Evolutionary conservation across 106 monocot genomes (phyloP).

Genomic region (Dendrobium chrysotoxum): DNA sequence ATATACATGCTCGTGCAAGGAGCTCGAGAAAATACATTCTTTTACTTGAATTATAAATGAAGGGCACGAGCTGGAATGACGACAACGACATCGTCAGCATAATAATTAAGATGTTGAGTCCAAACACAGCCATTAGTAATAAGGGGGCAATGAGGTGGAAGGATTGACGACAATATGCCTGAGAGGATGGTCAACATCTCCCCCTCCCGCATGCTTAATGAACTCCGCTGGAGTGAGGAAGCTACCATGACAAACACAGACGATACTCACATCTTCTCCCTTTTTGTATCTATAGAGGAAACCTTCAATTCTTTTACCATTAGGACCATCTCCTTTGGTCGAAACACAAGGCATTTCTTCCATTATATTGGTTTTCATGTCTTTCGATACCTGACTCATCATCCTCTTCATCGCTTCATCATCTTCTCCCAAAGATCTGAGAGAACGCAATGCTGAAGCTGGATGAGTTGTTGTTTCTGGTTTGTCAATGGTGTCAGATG

Average conservation of each 20-base stretch:
- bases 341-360: slow-evolving; percentile 39
- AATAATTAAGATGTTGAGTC: neutral
- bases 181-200: slow-evolving; percentile 36
- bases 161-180: slow-evolving; percentile 33
- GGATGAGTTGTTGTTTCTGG: neutral
- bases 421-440: slow-evolving; percentile 6
- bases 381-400: slow-evolving; percentile 4
- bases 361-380: slow-evolving; percentile 31
- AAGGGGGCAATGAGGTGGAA: neutral
- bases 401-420: neutral
- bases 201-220: slow-evolving; percentile 36
- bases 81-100: neutral
- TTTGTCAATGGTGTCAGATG: neutral
- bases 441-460: neutral
- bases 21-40: no score
- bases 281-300: slow-evolving; percentile 38
- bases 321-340: slow-evolving; percentile 32
- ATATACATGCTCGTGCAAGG: no score
- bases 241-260: slow-evolving; percentile 38
- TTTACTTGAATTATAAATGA: no score
- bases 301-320: slow-evolving; percentile 34
- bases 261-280: slow-evolving; percentile 40
- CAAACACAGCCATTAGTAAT: neutral
- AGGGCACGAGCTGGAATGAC: no score
- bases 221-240: slow-evolving; percentile 47